Conservation (phyloP, 345 rosid genomes). For the Syzygium aromaticum region DNA sequence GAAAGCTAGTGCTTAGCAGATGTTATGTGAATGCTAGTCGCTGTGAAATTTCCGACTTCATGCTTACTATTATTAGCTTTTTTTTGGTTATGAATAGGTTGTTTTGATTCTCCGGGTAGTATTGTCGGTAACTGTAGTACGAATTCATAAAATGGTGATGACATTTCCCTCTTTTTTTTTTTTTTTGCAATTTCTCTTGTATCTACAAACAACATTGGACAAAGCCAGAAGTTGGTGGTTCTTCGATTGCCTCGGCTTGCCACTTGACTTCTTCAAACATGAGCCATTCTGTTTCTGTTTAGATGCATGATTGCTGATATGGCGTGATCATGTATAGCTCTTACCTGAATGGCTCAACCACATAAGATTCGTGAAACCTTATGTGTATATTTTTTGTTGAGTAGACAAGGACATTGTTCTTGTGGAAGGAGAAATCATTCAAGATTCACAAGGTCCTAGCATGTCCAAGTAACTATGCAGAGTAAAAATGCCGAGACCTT, state of each 20-base stretch:
- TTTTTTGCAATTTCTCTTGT: background rate
- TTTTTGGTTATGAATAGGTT: background rate
- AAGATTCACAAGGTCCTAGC: background rate
- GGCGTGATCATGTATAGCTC: background rate
- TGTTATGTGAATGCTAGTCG: background rate
- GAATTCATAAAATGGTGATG: background rate
- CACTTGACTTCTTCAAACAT: background rate
- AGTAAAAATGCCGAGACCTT: background rate
- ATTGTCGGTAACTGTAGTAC: background rate
- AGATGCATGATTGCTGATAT: background rate
- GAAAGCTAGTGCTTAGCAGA: background rate
- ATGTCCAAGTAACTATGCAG: background rate
- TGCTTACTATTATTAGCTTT: background rate
- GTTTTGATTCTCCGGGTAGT: background rate
- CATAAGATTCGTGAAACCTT: background rate
- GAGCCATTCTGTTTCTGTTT: background rate
- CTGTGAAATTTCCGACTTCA: background rate
- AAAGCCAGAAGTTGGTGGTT: background rate
- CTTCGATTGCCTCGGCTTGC: background rate
- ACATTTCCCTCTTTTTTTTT: background rate
- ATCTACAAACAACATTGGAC: background rate
- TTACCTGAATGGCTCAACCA: background rate
- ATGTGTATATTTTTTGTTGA: background rate
- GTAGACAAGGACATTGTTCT: background rate
- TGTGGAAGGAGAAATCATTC: background rate